phyloP scores from a whole-genome alignment of 768 basidiomycete genomes.

The Tephrocybe sp. region DNA sequence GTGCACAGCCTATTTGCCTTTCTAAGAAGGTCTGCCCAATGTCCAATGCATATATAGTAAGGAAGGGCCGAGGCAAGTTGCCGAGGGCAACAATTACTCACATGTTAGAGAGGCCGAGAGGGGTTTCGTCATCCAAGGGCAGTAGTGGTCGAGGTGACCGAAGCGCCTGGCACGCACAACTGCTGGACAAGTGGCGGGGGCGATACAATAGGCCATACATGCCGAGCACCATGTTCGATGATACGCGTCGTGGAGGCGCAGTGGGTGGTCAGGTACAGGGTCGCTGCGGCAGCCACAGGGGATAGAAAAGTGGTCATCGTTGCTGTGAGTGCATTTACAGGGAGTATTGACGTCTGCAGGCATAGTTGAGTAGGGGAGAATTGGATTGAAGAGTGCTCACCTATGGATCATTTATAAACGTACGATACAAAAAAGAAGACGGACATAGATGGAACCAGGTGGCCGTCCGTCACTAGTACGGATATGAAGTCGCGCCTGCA shows the following conservation, averaged over 20 bases:
- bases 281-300: slow-evolving; percentile 36
- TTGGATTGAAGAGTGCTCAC: background rate
- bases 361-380: background rate
- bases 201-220: slow-evolving; percentile 28
- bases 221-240: slow-evolving; percentile 32
- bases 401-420: slow-evolving; percentile 11
- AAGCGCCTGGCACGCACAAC: slow-evolving; percentile 14
- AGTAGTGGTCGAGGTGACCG: slow-evolving; percentile 13
- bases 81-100: slow-evolving; percentile 5
- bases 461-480: slow-evolving; percentile 14
- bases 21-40: slow-evolving; percentile 8
- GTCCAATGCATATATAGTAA: background rate
- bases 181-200: slow-evolving; percentile 24
- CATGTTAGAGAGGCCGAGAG: slow-evolving; percentile 17
- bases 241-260: slow-evolving; percentile 31
- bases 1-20: slow-evolving; percentile 4
- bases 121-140: slow-evolving; percentile 11
- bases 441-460: slow-evolving; percentile 1
- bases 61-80: background rate
- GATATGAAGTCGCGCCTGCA: slow-evolving; percentile 17
- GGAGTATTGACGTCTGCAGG: background rate
- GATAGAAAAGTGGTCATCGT: slow-evolving; percentile 27
- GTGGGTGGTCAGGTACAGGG: slow-evolving; percentile 25
- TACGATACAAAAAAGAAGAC: slow-evolving; percentile 9
- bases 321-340: slow-evolving; percentile 22